phyloP scores from a whole-genome alignment of 1,284 basidiomycete species.

The Microbotryum scabiosae region DNA sequence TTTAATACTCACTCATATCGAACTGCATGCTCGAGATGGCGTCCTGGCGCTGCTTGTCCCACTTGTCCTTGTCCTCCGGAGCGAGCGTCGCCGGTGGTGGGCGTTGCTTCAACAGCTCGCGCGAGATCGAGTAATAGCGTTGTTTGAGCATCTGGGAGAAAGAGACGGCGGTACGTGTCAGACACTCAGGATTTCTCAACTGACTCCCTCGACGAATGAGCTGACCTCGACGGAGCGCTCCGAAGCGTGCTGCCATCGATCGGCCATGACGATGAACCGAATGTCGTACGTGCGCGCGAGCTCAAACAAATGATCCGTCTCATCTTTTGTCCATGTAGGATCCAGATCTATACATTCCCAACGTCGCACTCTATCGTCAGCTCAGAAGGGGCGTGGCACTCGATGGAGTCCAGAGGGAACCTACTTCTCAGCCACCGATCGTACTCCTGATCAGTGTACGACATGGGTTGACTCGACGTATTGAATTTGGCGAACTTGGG shows the following conservation, averaged over 20 bases:
- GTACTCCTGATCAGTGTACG: slow-evolving; percentile 89
- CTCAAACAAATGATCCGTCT: slow-evolving; percentile 87
- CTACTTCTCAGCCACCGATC: slow-evolving; percentile 64
- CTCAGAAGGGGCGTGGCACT: neutral
- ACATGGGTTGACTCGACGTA: slow-evolving; percentile 58
- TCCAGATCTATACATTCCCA: neutral
- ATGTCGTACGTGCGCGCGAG: slow-evolving; percentile 75
- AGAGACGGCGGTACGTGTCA: neutral
- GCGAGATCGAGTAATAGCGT: slow-evolving; percentile 85
- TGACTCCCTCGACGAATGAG: neutral
- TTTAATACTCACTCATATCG: slow-evolving; percentile 36
- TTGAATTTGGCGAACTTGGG: slow-evolving; percentile 72
- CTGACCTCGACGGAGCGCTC: slow-evolving; percentile 21
- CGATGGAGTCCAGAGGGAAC: slow-evolving; percentile 11
- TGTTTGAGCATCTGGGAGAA: slow-evolving; percentile 78
- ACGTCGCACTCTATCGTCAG: neutral
- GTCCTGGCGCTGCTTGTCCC: slow-evolving; percentile 55
- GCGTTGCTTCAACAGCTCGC: slow-evolving; percentile 73
- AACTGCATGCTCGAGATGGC: slow-evolving; percentile 39
- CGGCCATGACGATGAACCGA: slow-evolving; percentile 82
- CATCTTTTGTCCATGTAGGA: slow-evolving; percentile 77
- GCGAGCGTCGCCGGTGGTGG: slow-evolving; percentile 66
- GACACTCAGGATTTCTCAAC: too few relatives aligned
- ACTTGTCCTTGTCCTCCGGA: slow-evolving; percentile 62
- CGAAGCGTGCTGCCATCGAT: slow-evolving; percentile 67